Evolutionary conservation across 257 asterid genomes (phyloP).

Genomic region (Solanum sparsipilum): DNA sequence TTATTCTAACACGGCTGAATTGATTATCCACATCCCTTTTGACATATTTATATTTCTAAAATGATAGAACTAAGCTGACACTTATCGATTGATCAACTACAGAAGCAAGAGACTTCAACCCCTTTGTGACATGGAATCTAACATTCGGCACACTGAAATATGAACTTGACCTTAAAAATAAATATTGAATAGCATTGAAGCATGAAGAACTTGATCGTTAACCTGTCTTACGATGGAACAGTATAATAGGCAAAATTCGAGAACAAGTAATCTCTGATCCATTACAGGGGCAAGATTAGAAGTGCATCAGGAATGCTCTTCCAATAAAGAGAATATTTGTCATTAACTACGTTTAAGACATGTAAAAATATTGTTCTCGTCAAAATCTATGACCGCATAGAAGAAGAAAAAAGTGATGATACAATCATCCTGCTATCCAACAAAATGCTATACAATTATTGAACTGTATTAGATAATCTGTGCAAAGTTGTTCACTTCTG

Average conservation of each 20-base stretch:
- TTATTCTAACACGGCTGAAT: constrained; percentile 61
- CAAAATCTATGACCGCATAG: not conserved
- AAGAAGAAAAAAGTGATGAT: not conserved
- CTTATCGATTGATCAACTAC: constrained; percentile 72
- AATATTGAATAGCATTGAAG: not conserved
- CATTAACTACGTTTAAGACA: constrained; percentile 36
- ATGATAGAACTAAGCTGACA: not conserved
- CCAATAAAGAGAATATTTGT: constrained; percentile 40
- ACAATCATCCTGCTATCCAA: not conserved
- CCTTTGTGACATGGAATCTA: constrained; percentile 76
- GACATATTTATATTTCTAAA: not conserved
- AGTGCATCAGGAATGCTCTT: constrained; percentile 34
- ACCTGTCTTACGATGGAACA: constrained; percentile 72
- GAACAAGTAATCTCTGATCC: constrained; percentile 34
- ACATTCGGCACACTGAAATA: constrained; percentile 71
- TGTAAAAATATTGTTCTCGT: not conserved
- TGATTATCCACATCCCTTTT: constrained; percentile 51
- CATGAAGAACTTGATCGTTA: not conserved
- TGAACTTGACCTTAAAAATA: not conserved
- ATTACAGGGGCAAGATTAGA: constrained; percentile 37
- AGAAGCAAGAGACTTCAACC: constrained; percentile 60
- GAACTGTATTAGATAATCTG: not conserved
- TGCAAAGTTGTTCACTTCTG: not conserved
- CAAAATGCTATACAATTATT: not conserved
- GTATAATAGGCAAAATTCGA: constrained; percentile 27